Conservation (phyloP, 2,329 filamentous ascomycete genomes). For the Penicillium sp. region DNA sequence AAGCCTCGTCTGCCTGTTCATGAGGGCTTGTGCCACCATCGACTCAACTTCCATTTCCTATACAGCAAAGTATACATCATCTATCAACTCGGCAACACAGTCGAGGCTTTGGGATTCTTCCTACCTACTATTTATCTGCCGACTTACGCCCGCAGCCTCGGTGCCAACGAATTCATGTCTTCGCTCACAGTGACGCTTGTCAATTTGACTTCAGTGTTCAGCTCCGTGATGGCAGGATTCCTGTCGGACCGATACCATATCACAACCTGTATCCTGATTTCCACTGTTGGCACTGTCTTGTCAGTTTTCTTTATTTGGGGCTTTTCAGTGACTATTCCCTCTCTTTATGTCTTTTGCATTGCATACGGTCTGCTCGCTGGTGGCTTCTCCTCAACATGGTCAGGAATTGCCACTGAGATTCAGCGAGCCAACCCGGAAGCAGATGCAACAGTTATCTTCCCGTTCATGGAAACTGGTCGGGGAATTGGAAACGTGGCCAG, state of each 20-base stretch:
- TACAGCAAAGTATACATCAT: conserved; percentile 23
- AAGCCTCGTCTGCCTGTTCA: conserved; percentile 25
- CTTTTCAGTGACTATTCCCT: conserved; percentile 11
- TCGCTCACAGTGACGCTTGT: conserved; percentile 25
- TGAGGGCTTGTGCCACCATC: conserved; percentile 15
- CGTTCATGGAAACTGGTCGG: conserved; percentile 21
- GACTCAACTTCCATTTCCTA: conserved; percentile 32
- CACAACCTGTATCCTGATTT: conserved; percentile 18
- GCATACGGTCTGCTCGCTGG: conserved; percentile 19
- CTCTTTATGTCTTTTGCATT: conserved; percentile 18
- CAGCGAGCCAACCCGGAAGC: conserved; percentile 13
- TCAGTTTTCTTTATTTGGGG: conserved; percentile 22
- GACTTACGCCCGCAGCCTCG: conserved; percentile 25
- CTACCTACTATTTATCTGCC: conserved; percentile 35
- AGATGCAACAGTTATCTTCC: conserved; percentile 20
- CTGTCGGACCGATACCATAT: conserved; percentile 21
- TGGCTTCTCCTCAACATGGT: conserved; percentile 21
- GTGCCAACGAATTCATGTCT: conserved; percentile 16
- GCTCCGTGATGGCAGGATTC: conserved; percentile 35
- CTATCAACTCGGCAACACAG: conserved; percentile 37
- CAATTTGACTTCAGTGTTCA: conserved; percentile 32
- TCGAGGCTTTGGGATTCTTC: conserved; percentile 35
- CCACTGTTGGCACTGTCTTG: conserved; percentile 17
- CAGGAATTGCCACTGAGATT: conserved; percentile 17
- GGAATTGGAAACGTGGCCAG: conserved; percentile 21